Percentiles rank a stretch among this genome's conserved stretches.
Evolutionary conservation across 2,329 filamentous ascomycete species (phyloP).

Genomic region (Malbranchea cinnamomea): DNA sequence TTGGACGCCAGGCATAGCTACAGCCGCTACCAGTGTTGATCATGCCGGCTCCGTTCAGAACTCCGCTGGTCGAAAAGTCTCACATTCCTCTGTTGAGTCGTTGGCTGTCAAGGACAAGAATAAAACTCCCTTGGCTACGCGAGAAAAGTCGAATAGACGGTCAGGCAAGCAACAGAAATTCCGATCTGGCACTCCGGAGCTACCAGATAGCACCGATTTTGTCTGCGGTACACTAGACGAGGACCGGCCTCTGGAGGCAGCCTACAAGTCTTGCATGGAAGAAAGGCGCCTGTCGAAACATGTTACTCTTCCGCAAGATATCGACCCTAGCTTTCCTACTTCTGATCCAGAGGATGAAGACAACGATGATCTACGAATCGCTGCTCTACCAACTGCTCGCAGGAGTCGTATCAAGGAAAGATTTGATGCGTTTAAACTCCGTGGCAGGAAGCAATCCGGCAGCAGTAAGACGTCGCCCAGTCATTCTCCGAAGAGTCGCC

Average conservation of each 20-base stretch:
- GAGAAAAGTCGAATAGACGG: conserved; percentile 15
- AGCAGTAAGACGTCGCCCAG: no score
- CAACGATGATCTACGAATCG: no score
- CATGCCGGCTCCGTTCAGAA: conserved; percentile 23
- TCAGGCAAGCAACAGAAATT: conserved; percentile 37
- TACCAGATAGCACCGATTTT: conserved; percentile 96
- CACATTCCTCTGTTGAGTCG: conserved; percentile 41
- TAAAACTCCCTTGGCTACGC: conserved; percentile 17
- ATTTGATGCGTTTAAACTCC: no score
- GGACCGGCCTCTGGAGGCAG: conserved; percentile 84
- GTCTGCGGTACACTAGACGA: conserved; percentile 97
- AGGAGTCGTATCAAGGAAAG: conserved; percentile 53
- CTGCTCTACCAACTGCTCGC: no score
- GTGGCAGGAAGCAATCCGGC: no score
- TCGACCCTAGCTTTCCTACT: conserved; percentile 91
- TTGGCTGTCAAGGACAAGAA: conserved; percentile 13
- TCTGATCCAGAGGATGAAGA: conserved; percentile 82
- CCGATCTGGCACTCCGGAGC: conserved; percentile 57
- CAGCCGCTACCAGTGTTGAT: conserved; percentile 40
- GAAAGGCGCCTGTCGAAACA: conserved; percentile 70
- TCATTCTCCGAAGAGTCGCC: conserved; percentile 42
- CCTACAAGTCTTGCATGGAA: conserved; percentile 73
- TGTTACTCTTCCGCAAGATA: conserved; percentile 78
- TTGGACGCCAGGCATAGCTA: conserved; percentile 36
- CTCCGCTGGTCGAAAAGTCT: conserved; percentile 31